Evolutionary conservation across 345 rosid genomes (phyloP).

Genomic region (Eucalyptus curtisii): DNA sequence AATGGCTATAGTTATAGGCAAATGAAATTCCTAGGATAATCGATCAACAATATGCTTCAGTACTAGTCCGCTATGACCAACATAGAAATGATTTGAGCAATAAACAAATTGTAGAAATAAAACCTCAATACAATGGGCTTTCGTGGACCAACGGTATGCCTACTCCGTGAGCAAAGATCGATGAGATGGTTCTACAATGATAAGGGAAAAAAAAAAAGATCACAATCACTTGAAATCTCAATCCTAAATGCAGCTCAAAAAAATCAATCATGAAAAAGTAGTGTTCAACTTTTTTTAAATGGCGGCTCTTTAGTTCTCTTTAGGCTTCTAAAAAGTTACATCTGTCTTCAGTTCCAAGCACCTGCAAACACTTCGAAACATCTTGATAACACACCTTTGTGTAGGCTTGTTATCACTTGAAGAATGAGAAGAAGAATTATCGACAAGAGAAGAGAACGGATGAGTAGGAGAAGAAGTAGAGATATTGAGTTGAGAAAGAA

Average conservation of each 20-base stretch:
- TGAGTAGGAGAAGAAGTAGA: background rate
- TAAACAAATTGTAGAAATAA: no score
- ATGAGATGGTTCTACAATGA: background rate
- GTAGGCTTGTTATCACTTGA: background rate
- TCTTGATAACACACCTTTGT: background rate
- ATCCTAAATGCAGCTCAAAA: background rate
- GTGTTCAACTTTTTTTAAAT: background rate
- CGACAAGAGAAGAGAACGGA: background rate
- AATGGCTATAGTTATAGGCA: no score
- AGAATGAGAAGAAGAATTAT: background rate
- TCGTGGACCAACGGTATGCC: accelerated
- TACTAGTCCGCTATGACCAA: no score
- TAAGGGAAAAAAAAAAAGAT: background rate
- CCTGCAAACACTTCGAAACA: background rate
- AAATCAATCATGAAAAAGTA: background rate
- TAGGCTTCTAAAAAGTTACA: background rate
- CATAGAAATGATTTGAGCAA: background rate
- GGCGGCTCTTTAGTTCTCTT: background rate
- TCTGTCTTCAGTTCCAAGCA: background rate
- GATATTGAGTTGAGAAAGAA: background rate
- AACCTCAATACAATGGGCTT: background rate
- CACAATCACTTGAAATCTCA: background rate
- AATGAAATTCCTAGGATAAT: no score
- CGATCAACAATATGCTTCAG: no score
- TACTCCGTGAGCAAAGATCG: background rate